Evolutionary conservation across 495 filamentous ascomycete genomes (phyloP).

Genomic region (Talaromyces liani): DNA sequence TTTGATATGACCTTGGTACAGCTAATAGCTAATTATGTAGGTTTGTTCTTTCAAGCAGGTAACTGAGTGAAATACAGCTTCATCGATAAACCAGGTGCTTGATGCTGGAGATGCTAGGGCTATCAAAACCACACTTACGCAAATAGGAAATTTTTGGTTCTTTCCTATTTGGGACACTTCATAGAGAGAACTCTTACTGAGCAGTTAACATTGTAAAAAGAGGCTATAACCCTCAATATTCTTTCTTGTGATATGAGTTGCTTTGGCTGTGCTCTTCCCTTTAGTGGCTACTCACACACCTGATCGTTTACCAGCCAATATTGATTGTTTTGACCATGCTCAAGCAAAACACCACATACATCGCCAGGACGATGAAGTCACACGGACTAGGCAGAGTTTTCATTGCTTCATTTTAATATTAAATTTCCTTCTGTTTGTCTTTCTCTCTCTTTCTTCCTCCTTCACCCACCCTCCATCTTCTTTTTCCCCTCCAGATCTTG

Average conservation of each 20-base stretch:
- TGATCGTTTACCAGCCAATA: not conserved
- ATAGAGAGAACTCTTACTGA: not conserved
- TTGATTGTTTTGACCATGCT: not conserved
- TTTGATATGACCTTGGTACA: not conserved
- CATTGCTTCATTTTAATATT: not conserved
- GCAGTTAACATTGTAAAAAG: not conserved
- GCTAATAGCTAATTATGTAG: not conserved
- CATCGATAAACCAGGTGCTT: not conserved
- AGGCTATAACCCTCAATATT: not conserved
- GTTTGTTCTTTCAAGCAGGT: not conserved
- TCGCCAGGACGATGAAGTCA: constrained; percentile 2
- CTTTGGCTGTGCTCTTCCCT: not conserved
- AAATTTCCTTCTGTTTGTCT: not conserved
- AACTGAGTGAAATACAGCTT: not conserved
- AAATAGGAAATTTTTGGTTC: constrained; percentile 1
- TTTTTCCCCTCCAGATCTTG: constrained; percentile 6
- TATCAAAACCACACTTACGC: constrained; percentile 3
- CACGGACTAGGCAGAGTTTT: not conserved
- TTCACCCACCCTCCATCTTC: constrained; percentile 13
- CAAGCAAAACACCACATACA: not conserved
- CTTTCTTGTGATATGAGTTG: not conserved
- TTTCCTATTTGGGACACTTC: constrained; percentile 1
- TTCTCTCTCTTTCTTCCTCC: constrained; percentile 11
- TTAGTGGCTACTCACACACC: not conserved
- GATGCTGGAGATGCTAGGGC: not conserved